Conservation (phyloP, 2,329 filamentous ascomycete species). For the Clonostachys sp. region DNA sequence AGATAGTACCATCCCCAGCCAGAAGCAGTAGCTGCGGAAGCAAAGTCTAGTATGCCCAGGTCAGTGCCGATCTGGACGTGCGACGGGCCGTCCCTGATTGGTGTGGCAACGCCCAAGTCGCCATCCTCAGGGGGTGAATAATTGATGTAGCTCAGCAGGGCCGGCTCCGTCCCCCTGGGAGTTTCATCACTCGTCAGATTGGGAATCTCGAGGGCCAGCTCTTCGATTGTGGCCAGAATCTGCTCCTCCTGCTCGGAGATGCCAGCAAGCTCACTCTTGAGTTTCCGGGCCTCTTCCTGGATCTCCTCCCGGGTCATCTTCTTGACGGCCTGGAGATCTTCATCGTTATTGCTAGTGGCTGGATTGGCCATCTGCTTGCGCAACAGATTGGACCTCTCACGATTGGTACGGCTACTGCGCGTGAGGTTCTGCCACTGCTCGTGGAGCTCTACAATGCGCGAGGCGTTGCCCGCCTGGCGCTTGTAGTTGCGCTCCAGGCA, state of each 20-base stretch:
- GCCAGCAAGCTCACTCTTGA: constrained; percentile 58
- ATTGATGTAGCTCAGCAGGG: constrained; percentile 75
- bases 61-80: constrained; percentile 84
- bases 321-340: constrained; percentile 26
- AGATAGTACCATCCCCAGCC: constrained; percentile 99
- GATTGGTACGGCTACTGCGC: constrained; percentile 51
- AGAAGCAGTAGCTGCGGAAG: constrained; percentile 71
- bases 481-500: constrained; percentile 82
- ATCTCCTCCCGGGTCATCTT: constrained; percentile 43
- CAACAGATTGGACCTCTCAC: constrained; percentile 63
- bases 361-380: constrained; percentile 50
- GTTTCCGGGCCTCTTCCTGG: constrained; percentile 55
- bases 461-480: constrained; percentile 46
- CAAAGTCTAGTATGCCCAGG: constrained; percentile 88
- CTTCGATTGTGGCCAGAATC: constrained; percentile 62
- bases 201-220: constrained; percentile 72
- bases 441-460: constrained; percentile 50
- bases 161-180: constrained; percentile 63
- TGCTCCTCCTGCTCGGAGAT: constrained; percentile 60
- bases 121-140: constrained; percentile 45
- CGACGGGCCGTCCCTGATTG: constrained; percentile 52
- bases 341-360: constrained; percentile 36
- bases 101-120: constrained; percentile 15
- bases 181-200: constrained; percentile 79
- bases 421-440: constrained; percentile 58